A percentile compares a stretch with the other conserved stretches of the same genome.
These are phyloP conservation scores for Clonostachys rhizophaga DNA, from an alignment of 2,329 filamentous ascomycete species.

Conservation along the genomic window DNA sequence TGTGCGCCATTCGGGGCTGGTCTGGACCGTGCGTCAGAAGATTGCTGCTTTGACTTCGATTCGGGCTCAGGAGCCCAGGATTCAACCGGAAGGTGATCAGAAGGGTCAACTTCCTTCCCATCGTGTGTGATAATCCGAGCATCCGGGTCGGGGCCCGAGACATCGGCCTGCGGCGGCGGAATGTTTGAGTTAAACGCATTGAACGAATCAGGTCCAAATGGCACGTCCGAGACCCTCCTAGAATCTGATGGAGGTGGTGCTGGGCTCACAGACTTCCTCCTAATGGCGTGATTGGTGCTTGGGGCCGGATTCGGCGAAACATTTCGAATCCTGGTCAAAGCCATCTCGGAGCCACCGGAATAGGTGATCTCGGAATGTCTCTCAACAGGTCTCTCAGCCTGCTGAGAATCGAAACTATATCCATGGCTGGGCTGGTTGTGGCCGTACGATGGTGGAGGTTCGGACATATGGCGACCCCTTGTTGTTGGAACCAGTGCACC, in stretches of 20 bases:
- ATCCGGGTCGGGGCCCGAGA: conserved; percentile 39
- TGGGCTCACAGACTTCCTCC: conserved; percentile 72
- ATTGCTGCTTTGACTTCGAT: conserved; percentile 25
- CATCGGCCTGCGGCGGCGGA: conserved; percentile 24
- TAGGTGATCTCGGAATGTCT: conserved; percentile 21
- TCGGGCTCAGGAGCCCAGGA: conserved; percentile 76
- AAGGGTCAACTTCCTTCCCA: conserved; percentile 73
- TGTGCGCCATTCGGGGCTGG: conserved; percentile 47
- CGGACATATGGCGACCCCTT: conserved; percentile 32
- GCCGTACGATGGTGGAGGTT: conserved; percentile 16
- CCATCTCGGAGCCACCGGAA: conserved; percentile 16
- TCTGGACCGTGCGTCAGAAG: conserved; percentile 28
- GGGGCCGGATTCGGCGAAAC: conserved; percentile 34
- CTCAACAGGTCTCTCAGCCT: not conserved
- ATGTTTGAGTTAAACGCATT: conserved; percentile 63
- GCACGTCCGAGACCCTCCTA: conserved; percentile 54
- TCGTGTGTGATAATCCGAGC: conserved; percentile 73
- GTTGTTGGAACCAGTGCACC: conserved; percentile 20
- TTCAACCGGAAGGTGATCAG: conserved; percentile 73
- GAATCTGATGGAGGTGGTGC: conserved; percentile 47
- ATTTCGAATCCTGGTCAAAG: not conserved
- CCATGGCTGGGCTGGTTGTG: conserved; percentile 18
- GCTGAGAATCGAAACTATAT: conserved; percentile 17
- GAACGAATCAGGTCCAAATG: conserved; percentile 74
- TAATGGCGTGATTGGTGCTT: conserved; percentile 47